Conservation (phyloP, 1,139 yeast genomes). For the Pichia sp. region DNA sequence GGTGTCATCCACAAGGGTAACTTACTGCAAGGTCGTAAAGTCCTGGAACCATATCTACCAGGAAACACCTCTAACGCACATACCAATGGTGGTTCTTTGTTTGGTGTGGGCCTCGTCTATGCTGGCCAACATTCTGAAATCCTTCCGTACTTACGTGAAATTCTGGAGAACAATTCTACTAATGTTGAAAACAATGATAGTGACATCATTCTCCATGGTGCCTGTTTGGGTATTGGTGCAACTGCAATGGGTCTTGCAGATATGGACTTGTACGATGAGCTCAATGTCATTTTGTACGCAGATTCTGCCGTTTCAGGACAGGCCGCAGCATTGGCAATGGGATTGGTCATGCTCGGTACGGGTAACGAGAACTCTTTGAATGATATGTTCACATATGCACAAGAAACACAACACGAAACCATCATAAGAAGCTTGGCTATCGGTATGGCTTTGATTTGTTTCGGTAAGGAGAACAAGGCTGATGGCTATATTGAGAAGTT, state of each 20-base stretch:
- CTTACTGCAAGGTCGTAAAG: slow-evolving; percentile 80
- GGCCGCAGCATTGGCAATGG: slow-evolving; percentile 97
- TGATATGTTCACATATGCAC: slow-evolving; percentile 88
- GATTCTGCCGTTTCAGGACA: slow-evolving; percentile 95
- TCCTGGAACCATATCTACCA: slow-evolving; percentile 88
- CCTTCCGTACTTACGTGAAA: slow-evolving; percentile 68
- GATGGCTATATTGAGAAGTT: slow-evolving; percentile 63
- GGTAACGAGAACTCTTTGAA: slow-evolving; percentile 63
- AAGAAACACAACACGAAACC: slow-evolving; percentile 94
- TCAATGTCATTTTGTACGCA: slow-evolving; percentile 76
- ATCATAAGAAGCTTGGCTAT: slow-evolving; percentile 87
- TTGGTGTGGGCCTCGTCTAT: slow-evolving; percentile 87
- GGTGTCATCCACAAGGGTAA: slow-evolving; percentile 98
- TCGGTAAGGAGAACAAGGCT: slow-evolving; percentile 81
- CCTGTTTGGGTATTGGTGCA: slow-evolving; percentile 90
- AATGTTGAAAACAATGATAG: slow-evolving; percentile 47
- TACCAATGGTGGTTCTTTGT: slow-evolving; percentile 93
- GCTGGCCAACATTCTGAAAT: slow-evolving; percentile 96
- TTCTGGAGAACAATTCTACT: slow-evolving; percentile 52
- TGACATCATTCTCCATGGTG: slow-evolving; percentile 92
- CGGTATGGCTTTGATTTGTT: slow-evolving; percentile 81
- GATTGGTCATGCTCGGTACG: slow-evolving; percentile 93
- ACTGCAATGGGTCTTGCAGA: slow-evolving; percentile 94
- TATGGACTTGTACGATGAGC: slow-evolving; percentile 68
- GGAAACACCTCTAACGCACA: slow-evolving; percentile 73